Evolutionary conservation across 129 eudicot species (phyloP).

Genomic region (Arctium minus): DNA sequence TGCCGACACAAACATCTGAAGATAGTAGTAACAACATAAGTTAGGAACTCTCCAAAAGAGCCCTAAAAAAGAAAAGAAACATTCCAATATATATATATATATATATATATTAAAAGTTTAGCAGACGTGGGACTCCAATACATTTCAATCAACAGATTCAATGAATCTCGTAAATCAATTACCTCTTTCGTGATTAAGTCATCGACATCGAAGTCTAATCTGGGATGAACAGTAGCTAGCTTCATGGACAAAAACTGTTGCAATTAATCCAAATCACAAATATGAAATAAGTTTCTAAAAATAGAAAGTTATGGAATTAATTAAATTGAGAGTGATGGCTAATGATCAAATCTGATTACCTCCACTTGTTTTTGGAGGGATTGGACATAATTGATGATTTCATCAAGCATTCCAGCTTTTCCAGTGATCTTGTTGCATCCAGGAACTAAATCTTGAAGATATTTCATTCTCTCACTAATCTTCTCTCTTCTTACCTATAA

Average conservation of each 20-base stretch:
- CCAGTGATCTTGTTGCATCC: conserved; percentile 97
- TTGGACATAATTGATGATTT: conserved; percentile 94
- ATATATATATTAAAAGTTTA: too few species aligned
- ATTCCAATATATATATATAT: background rate
- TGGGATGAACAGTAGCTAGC: conserved; percentile 76
- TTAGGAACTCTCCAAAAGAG: background rate
- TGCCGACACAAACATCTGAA: conserved; percentile 54
- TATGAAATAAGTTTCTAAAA: conserved; percentile 8
- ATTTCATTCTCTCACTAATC: conserved; percentile 95
- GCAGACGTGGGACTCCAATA: background rate
- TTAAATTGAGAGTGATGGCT: background rate
- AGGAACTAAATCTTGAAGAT: conserved; percentile 90
- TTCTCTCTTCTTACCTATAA: conserved; percentile 94
- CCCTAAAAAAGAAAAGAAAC: background rate
- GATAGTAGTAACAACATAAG: background rate
- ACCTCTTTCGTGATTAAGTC: conserved; percentile 72
- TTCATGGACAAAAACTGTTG: conserved; percentile 94
- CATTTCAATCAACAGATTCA: background rate
- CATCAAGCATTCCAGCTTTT: conserved; percentile 99
- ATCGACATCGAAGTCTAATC: conserved; percentile 60
- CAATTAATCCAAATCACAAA: background rate
- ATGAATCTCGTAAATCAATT: background rate
- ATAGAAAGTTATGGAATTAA: background rate
- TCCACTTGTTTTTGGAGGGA: conserved; percentile 98
- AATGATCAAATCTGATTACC: conserved; percentile 37